Percentiles rank a stretch among this genome's conserved stretches.
These are phyloP conservation scores for Amanita brunnescens DNA, from an alignment of 768 basidiomycete species.

Conservation along the genomic window DNA sequence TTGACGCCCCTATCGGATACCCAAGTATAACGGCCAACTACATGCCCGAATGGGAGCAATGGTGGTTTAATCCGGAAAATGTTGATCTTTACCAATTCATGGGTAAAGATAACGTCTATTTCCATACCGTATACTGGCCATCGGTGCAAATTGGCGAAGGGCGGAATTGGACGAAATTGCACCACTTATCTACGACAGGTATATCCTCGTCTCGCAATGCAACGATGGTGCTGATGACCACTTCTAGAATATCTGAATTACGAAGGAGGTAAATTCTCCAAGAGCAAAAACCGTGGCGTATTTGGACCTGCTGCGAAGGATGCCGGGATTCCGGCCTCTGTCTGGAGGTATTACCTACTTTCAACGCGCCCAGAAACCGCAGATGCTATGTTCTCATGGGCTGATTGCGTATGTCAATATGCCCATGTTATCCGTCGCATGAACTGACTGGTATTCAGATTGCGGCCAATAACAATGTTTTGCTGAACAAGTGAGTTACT, in stretches of 20 bases:
- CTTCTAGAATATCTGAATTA: conserved; percentile 89
- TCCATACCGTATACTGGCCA: conserved; percentile 95
- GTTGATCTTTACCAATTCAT: conserved; percentile 97
- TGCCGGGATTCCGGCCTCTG: conserved; percentile 87
- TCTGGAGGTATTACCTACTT: conserved; percentile 95
- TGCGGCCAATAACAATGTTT: conserved; percentile 83
- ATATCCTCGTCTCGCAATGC: conserved; percentile 14
- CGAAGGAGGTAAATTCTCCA: conserved; percentile 98
- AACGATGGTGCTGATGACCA: neutral
- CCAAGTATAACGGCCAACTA: conserved; percentile 95
- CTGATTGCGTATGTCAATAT: conserved; percentile 63
- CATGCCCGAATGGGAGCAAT: conserved; percentile 89
- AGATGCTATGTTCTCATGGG: conserved; percentile 96
- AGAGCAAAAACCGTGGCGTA: conserved; percentile 92
- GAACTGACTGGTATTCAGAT: conserved; percentile 40
- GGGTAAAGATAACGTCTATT: conserved; percentile 99
- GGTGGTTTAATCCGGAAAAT: conserved; percentile 92
- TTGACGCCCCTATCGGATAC: conserved; percentile 96
- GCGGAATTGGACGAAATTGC: conserved; percentile 86
- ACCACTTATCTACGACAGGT: conserved; percentile 96
- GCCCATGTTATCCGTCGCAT: neutral
- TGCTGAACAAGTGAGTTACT: conserved; percentile 76
- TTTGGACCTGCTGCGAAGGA: conserved; percentile 93
- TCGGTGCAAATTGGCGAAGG: conserved; percentile 85
- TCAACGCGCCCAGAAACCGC: conserved; percentile 88